These are phyloP conservation scores for Suillus clintonianus DNA, from an alignment of 768 basidiomycete genomes.

Conservation along the genomic window DNA sequence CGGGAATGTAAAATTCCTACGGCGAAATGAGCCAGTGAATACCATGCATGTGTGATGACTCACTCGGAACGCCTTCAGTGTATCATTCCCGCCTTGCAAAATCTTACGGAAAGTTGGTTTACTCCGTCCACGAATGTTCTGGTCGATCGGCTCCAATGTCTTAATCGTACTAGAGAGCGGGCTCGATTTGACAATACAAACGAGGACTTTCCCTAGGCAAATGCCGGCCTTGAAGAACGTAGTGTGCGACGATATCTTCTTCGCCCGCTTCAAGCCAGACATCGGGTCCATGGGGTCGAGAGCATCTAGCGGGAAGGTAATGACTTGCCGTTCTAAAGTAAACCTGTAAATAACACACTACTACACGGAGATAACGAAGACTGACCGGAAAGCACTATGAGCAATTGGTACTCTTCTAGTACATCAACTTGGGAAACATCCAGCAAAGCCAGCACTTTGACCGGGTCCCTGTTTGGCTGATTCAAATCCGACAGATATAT, in stretches of 20 bases:
- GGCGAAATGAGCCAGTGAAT: background rate
- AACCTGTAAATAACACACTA: slow-evolving; percentile 1
- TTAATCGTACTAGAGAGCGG: slow-evolving; percentile 97
- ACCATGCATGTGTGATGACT: slow-evolving; percentile 14
- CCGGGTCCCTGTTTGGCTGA: slow-evolving; percentile 75
- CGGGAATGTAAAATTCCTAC: slow-evolving; percentile 98
- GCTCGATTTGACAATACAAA: slow-evolving; percentile 96
- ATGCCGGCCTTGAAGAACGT: slow-evolving; percentile 97
- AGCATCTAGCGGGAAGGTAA: slow-evolving; percentile 94
- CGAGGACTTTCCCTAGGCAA: slow-evolving; percentile 87
- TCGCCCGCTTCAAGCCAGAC: slow-evolving; percentile 89
- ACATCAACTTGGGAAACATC: slow-evolving; percentile 96
- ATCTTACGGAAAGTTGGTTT: slow-evolving; percentile 96
- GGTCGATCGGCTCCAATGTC: slow-evolving; percentile 94
- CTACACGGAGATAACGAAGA: slow-evolving; percentile 4
- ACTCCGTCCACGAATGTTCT: slow-evolving; percentile 71
- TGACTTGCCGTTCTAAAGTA: slow-evolving; percentile 82
- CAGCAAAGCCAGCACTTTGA: slow-evolving; percentile 84
- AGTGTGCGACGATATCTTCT: slow-evolving; percentile 93
- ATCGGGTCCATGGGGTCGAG: slow-evolving; percentile 88
- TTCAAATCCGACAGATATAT: slow-evolving; percentile 91
- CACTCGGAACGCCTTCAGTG: slow-evolving; percentile 88
- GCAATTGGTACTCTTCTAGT: slow-evolving; percentile 90
- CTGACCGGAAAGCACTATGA: slow-evolving; percentile 97
- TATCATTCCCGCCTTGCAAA: slow-evolving; percentile 93